Conservation (phyloP, 1,284 basidiomycete species). For the Leccinum variabile region DNA sequence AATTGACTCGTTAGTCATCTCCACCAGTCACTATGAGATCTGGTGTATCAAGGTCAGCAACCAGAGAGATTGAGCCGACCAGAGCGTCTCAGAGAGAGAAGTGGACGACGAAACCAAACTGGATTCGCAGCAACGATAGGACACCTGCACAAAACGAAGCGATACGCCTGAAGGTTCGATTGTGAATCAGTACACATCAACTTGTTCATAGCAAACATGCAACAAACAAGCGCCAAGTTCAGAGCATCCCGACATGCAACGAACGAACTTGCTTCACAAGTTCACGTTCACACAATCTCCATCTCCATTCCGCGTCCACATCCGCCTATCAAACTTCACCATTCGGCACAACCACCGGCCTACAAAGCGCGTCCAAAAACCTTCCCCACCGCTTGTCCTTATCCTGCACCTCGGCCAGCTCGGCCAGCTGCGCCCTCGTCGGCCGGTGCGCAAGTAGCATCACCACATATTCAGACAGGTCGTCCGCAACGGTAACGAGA, state of each 20-base stretch:
- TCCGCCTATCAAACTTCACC: neutral
- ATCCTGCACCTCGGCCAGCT: conserved; percentile 15
- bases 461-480: conserved; percentile 33
- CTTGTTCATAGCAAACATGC: neutral
- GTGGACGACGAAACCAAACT: conserved; percentile 7
- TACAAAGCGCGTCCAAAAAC: conserved; percentile 20
- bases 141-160: neutral
- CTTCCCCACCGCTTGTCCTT: conserved; percentile 23
- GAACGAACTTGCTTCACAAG: neutral
- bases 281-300: neutral
- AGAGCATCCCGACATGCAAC: neutral
- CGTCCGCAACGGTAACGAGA: conserved; percentile 7
- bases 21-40: neutral
- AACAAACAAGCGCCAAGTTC: neutral
- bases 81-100: neutral
- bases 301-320: neutral
- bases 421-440: conserved; percentile 26
- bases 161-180: too few relatives aligned
- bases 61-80: neutral
- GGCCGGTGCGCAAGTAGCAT: conserved; percentile 33
- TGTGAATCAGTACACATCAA: too few relatives aligned
- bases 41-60: neutral
- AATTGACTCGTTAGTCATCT: too few relatives aligned
- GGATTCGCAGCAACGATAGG: conserved; percentile 11
- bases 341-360: conserved; percentile 2